Percentiles rank a stretch among this genome's conserved stretches.
Conservation (phyloP, 164 flowering plant species). For the Vitis rotundifolia region DNA sequence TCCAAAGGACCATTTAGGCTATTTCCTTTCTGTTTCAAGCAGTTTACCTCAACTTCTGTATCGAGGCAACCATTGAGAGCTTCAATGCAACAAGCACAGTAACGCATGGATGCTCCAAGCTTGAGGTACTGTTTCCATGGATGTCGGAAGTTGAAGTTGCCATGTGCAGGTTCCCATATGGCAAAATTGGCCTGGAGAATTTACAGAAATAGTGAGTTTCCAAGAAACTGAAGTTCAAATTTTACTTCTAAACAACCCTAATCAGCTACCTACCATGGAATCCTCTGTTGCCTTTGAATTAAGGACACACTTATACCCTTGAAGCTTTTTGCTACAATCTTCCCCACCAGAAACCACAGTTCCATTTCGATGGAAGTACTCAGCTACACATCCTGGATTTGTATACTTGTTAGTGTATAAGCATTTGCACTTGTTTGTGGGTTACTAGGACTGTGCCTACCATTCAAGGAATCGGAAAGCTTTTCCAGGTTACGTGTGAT, state of each 20-base stretch:
- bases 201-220: background rate
- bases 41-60: slow-evolving; percentile 51
- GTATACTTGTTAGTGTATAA: background rate
- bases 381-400: slow-evolving; percentile 26
- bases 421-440: background rate
- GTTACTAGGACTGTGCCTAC: slow-evolving; percentile 23
- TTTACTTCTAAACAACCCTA: background rate
- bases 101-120: slow-evolving; percentile 53
- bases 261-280: slow-evolving; percentile 24
- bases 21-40: background rate
- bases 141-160: slow-evolving; percentile 61
- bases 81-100: slow-evolving; percentile 70
- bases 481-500: slow-evolving; percentile 59
- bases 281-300: slow-evolving; percentile 46
- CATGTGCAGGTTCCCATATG: slow-evolving; percentile 89
- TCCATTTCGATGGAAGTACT: slow-evolving; percentile 22
- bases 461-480: slow-evolving; percentile 67
- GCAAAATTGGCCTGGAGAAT: slow-evolving; percentile 59
- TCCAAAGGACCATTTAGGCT: background rate
- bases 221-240: background rate
- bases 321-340: slow-evolving; percentile 13
- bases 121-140: slow-evolving; percentile 87
- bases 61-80: slow-evolving; percentile 52
- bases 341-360: background rate
- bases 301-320: slow-evolving; percentile 37